Evolutionary conservation across 2,329 filamentous ascomycete genomes (phyloP).

Genomic region (Fusarium coicis): DNA sequence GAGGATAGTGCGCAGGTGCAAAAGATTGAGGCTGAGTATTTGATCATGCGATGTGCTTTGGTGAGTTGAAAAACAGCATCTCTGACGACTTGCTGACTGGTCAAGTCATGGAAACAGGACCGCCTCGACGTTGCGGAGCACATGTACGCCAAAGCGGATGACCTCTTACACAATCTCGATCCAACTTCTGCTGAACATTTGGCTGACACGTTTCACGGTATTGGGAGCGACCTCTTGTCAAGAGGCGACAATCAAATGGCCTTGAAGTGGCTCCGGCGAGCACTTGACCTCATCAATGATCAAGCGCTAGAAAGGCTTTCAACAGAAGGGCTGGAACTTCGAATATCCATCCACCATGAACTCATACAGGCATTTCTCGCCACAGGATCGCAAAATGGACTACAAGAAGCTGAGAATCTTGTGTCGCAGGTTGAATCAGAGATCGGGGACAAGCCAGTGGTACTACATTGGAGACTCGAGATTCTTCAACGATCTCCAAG

Average conservation of each 20-base stretch:
- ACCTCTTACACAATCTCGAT: conserved; percentile 54
- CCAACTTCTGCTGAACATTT: conserved; percentile 67
- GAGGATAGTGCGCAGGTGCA: conserved; percentile 13
- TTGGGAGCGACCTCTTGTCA: conserved; percentile 70
- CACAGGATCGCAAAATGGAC: conserved; percentile 55
- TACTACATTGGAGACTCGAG: conserved; percentile 76
- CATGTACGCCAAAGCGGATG: conserved; percentile 72
- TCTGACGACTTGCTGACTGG: conserved; percentile 25
- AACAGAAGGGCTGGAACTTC: conserved; percentile 70
- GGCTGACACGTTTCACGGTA: conserved; percentile 75
- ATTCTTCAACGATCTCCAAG: conserved; percentile 63
- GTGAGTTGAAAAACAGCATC: conserved; percentile 56
- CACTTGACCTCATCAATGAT: conserved; percentile 66
- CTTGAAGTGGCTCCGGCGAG: conserved; percentile 78
- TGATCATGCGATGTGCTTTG: conserved; percentile 72
- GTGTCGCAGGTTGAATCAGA: conserved; percentile 71
- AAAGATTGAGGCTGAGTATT: conserved; percentile 69
- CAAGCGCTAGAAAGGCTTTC: conserved; percentile 67
- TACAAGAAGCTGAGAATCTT: conserved; percentile 65
- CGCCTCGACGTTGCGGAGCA: conserved; percentile 81
- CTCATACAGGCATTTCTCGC: conserved; percentile 67
- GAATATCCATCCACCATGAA: conserved; percentile 72
- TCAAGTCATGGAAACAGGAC: conserved; percentile 78
- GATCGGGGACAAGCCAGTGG: conserved; percentile 71
- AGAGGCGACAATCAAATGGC: conserved; percentile 66